phyloP scores from a whole-genome alignment of 805 yeast genomes.

The Tetrapisispora phaffii region DNA sequence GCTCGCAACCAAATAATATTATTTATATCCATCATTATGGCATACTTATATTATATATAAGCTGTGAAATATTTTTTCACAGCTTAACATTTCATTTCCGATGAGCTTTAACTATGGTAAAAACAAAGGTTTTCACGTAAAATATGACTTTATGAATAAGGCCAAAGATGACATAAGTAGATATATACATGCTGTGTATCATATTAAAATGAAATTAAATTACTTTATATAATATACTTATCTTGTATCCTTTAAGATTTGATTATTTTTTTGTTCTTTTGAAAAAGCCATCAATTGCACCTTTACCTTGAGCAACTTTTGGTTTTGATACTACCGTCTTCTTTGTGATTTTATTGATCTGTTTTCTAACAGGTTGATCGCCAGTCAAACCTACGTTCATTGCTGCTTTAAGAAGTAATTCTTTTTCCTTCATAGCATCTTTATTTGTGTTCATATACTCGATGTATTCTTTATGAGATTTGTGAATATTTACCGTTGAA shows the following conservation, averaged over 20 bases:
- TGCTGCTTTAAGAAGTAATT: constrained; percentile 25
- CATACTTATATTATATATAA: too few species aligned
- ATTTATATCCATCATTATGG: too few species aligned
- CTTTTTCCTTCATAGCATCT: constrained; percentile 18
- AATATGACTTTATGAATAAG: not conserved
- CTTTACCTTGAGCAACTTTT: constrained; percentile 47
- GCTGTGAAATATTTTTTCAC: too few species aligned
- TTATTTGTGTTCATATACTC: constrained; percentile 16
- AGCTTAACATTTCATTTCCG: too few species aligned
- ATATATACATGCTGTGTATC: not conserved
- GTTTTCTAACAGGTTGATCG: constrained; percentile 12
- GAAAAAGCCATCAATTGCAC: constrained; percentile 64
- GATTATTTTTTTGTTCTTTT: constrained; percentile 29
- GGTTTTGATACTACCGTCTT: constrained; percentile 26
- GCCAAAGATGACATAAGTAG: not conserved
- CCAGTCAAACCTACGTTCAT: constrained; percentile 22
- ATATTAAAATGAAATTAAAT: not conserved
- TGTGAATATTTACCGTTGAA: constrained; percentile 16
- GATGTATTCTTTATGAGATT: constrained; percentile 28
- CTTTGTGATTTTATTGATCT: constrained; percentile 17
- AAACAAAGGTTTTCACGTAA: too few species aligned
- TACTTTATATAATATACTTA: too few species aligned
- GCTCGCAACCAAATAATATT: too few species aligned
- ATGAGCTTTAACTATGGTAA: too few species aligned
- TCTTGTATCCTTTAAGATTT: not conserved